Percentiles rank a stretch among this genome's conserved stretches.
phyloP scores from a whole-genome alignment of 2,329 filamentous ascomycete species.

The Sphaerulina vaccinii region DNA sequence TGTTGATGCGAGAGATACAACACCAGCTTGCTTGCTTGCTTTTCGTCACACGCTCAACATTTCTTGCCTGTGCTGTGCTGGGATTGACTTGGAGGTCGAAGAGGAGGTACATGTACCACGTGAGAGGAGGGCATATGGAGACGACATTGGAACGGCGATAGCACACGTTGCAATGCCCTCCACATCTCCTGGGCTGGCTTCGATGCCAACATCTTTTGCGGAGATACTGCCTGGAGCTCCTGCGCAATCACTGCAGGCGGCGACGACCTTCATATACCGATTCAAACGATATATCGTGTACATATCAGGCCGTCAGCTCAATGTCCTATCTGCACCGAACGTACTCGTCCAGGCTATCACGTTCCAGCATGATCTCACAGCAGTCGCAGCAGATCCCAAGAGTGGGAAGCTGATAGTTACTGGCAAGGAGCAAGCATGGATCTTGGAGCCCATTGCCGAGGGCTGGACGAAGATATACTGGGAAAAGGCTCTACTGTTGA shows the following conservation, averaged over 20 bases:
- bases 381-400: constrained; percentile 75
- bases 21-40: too few species aligned
- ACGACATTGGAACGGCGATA: constrained; percentile 18
- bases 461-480: constrained; percentile 72
- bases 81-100: too few species aligned
- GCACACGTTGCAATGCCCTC: constrained; percentile 32
- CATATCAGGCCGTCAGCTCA: constrained; percentile 82
- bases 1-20: too few species aligned
- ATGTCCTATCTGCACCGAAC: constrained; percentile 73
- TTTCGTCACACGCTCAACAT: too few species aligned
- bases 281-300: constrained; percentile 75
- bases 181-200: constrained; percentile 28
- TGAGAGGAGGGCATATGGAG: too few species aligned
- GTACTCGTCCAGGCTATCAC: constrained; percentile 78
- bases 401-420: constrained; percentile 83
- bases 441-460: constrained; percentile 76
- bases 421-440: constrained; percentile 63
- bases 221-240: constrained; percentile 74
- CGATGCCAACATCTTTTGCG: constrained; percentile 26
- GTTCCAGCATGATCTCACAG: constrained; percentile 61
- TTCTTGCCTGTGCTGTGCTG: too few species aligned
- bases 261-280: constrained; percentile 72
- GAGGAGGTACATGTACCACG: too few species aligned
- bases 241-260: constrained; percentile 72
- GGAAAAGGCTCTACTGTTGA: constrained; percentile 62